These are phyloP conservation scores for Iberis pinnata DNA, from an alignment of 345 rosid species.

Conservation along the genomic window DNA sequence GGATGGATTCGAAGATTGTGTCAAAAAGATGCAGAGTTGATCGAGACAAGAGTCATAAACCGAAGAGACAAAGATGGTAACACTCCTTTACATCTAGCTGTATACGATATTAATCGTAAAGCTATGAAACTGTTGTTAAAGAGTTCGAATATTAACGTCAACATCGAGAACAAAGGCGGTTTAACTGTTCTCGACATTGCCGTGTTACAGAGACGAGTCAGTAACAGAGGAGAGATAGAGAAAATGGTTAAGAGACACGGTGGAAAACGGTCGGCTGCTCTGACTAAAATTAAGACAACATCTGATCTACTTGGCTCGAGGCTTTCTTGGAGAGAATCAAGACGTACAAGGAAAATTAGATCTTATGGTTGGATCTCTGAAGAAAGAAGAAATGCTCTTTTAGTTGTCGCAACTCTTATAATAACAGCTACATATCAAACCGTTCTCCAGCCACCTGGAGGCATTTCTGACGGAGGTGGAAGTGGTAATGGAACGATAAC, in stretches of 20 bases:
- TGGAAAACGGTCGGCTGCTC: neutral
- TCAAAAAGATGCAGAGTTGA: conserved; percentile 2
- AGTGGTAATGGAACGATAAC: neutral
- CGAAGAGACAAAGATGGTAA: conserved; percentile 23
- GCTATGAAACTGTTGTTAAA: conserved; percentile 16
- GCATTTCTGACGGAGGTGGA: conserved; percentile 13
- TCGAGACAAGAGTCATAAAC: conserved; percentile 18
- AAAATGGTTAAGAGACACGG: neutral
- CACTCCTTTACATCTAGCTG: conserved; percentile 29
- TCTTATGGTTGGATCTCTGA: conserved; percentile 12
- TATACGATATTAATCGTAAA: conserved; percentile 12
- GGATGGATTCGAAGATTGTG: conserved; percentile 21
- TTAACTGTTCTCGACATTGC: conserved; percentile 25
- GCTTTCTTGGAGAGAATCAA: neutral
- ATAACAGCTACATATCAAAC: conserved; percentile 34
- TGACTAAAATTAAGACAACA: neutral
- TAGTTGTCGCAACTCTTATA: conserved; percentile 29
- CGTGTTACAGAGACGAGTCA: neutral
- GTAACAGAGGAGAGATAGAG: conserved; percentile 11
- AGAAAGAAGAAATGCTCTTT: conserved; percentile 21
- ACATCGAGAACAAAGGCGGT: conserved; percentile 15
- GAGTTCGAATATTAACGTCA: conserved; percentile 6
- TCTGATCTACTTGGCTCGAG: conserved; percentile 6
- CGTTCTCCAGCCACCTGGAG: conserved; percentile 28
- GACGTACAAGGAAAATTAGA: conserved; percentile 6